Evolutionary conservation across 805 yeast genomes (phyloP).

Genomic region (Saturnispora quitensis): DNA sequence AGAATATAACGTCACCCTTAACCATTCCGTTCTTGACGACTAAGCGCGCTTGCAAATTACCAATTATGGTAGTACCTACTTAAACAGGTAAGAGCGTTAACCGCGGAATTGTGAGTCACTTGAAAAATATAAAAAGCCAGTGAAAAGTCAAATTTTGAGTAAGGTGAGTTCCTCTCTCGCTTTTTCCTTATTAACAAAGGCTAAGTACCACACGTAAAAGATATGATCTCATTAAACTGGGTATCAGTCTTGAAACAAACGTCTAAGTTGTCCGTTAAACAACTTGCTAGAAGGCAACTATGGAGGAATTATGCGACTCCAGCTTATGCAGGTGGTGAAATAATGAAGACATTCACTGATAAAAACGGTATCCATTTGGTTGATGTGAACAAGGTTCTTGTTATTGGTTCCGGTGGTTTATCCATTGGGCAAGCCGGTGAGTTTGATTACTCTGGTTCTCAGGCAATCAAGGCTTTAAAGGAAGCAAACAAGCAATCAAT

Average conservation of each 20-base stretch:
- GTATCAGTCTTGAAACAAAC: conserved; percentile 6
- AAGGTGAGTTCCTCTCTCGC: not conserved
- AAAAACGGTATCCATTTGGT: conserved; percentile 60
- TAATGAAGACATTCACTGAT: conserved; percentile 46
- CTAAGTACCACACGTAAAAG: not conserved
- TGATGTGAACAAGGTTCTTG: conserved; percentile 78
- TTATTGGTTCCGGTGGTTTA: conserved; percentile 96
- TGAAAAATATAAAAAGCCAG: conserved; percentile 5
- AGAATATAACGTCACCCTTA: not conserved
- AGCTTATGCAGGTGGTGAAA: conserved; percentile 54
- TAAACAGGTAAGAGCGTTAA: conserved; percentile 23
- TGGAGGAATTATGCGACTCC: conserved; percentile 14
- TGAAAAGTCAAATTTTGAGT: not conserved
- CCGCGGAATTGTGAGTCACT: conserved; percentile 25
- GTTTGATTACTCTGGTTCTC: conserved; percentile 97
- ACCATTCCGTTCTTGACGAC: not conserved
- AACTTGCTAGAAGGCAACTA: not conserved
- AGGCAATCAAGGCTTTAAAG: conserved; percentile 95
- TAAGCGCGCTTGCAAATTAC: conserved; percentile 15
- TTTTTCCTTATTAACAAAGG: not conserved
- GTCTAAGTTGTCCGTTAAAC: not conserved
- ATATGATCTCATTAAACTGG: conserved; percentile 7
- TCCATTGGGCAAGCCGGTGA: conserved; percentile 99
- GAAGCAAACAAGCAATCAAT: conserved; percentile 97
- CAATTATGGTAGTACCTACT: conserved; percentile 8